These are phyloP conservation scores for Quercus wislizeni DNA, from an alignment of 306 rosid species.

Conservation along the genomic window DNA sequence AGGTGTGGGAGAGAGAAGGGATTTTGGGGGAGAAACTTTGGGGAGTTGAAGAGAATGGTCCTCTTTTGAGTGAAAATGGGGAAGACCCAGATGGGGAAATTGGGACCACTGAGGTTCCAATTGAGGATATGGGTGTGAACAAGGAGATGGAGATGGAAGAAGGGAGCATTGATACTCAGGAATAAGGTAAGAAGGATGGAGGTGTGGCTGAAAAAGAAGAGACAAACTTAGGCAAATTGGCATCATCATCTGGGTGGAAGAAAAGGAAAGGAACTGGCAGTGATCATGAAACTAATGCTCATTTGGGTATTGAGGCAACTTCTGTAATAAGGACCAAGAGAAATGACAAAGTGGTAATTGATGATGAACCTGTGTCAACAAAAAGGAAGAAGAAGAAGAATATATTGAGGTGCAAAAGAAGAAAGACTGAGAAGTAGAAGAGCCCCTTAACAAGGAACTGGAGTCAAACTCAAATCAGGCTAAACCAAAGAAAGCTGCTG, in stretches of 20 bases:
- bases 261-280: conserved; percentile 32
- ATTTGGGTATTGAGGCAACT: neutral
- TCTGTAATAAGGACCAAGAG: conserved; percentile 27
- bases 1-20: neutral
- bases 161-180: conserved; percentile 8
- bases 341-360: conserved; percentile 15
- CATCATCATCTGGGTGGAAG: conserved; percentile 23
- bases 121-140: conserved; percentile 36
- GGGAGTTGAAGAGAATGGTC: conserved; percentile 8
- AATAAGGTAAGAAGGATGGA: conserved; percentile 7
- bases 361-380: conserved; percentile 6
- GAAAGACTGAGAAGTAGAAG: conserved; percentile 24
- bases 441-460: conserved; percentile 10
- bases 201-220: conserved; percentile 12
- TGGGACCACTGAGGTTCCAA: conserved; percentile 35
- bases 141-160: conserved; percentile 25
- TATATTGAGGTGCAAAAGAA: conserved; percentile 40
- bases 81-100: conserved; percentile 14
- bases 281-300: conserved; percentile 2
- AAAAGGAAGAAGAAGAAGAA: conserved; percentile 32
- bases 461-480: neutral
- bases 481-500: conserved; percentile 19
- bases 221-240: conserved; percentile 17
- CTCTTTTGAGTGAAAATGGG: conserved; percentile 11
- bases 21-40: neutral